Evolutionary conservation across 2,329 filamentous ascomycete species (phyloP).

Genomic region (Pseudogymnoascus sp.): DNA sequence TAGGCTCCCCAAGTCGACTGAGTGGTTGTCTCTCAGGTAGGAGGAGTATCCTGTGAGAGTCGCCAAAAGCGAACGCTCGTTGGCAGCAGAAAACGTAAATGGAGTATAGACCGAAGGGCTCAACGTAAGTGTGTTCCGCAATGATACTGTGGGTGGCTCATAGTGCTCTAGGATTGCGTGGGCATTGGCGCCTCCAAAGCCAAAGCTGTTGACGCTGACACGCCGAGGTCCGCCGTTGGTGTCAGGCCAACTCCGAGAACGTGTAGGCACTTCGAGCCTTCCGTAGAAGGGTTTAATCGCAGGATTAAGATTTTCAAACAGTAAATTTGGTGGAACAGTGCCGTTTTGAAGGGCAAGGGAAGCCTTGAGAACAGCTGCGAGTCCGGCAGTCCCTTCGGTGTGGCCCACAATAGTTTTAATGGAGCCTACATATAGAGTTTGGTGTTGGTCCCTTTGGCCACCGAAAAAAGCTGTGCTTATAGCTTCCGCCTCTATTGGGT

Average conservation of each 20-base stretch:
- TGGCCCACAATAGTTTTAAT: conserved; percentile 26
- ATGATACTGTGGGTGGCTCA: neutral
- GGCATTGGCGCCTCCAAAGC: conserved; percentile 38
- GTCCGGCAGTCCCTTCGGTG: conserved; percentile 20
- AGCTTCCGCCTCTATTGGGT: conserved; percentile 15
- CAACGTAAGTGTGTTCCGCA: neutral
- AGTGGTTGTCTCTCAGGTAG: neutral
- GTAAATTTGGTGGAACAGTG: conserved; percentile 21
- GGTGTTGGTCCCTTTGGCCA: neutral
- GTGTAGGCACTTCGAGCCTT: conserved; percentile 25
- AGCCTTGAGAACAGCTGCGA: conserved; percentile 21
- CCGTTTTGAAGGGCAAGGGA: conserved; percentile 26
- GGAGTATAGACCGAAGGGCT: neutral
- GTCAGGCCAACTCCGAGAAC: neutral
- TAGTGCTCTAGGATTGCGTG: conserved; percentile 23
- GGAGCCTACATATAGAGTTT: conserved; percentile 13
- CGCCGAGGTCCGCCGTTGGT: conserved; percentile 9
- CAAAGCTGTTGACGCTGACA: conserved; percentile 30
- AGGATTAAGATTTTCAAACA: conserved; percentile 29
- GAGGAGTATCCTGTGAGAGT: neutral
- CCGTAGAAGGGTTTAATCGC: conserved; percentile 25
- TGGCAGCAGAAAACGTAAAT: neutral
- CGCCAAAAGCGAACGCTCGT: neutral
- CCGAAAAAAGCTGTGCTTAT: neutral
- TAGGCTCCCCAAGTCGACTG: neutral